phyloP scores from a whole-genome alignment of 352 stramenopile genomes.

The Globisporangium alternatum region DNA sequence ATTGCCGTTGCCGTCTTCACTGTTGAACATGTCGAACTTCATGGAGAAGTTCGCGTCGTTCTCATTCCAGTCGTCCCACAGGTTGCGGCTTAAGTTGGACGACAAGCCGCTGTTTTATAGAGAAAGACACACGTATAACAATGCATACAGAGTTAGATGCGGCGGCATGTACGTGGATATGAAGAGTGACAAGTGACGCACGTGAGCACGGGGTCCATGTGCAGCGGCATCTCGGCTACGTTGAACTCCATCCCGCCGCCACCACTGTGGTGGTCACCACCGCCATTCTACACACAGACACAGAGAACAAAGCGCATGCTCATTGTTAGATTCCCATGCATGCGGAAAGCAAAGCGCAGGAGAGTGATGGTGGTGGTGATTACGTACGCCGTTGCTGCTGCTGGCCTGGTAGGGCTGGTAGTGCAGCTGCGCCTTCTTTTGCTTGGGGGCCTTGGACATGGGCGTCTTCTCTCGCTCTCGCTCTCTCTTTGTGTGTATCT shows the following conservation, averaged over 20 bases:
- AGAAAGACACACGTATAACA: not conserved
- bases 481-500: not conserved
- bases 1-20: constrained; percentile 30
- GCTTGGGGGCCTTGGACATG: constrained; percentile 83
- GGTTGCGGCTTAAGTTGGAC: constrained; percentile 78
- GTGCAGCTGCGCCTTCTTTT: constrained; percentile 67
- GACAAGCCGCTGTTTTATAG: constrained; percentile 51
- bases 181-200: constrained; percentile 22
- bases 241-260: constrained; percentile 39
- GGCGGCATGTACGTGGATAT: not conserved
- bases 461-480: not conserved
- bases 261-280: constrained; percentile 16
- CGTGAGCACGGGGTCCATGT: constrained; percentile 72
- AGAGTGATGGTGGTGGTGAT: constrained; percentile 15
- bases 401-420: constrained; percentile 78
- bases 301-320: not conserved
- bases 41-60: constrained; percentile 59
- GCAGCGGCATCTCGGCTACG: constrained; percentile 45
- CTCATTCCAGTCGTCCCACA: constrained; percentile 89
- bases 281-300: constrained; percentile 16
- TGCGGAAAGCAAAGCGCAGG: not conserved
- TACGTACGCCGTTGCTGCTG: constrained; percentile 16
- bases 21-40: constrained; percentile 72
- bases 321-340: not conserved
- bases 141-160: not conserved